A percentile compares a stretch with the other conserved stretches of the same genome.
Conservation (phyloP, 2,329 filamentous ascomycete genomes). For the Coniochaeta sp. region DNA sequence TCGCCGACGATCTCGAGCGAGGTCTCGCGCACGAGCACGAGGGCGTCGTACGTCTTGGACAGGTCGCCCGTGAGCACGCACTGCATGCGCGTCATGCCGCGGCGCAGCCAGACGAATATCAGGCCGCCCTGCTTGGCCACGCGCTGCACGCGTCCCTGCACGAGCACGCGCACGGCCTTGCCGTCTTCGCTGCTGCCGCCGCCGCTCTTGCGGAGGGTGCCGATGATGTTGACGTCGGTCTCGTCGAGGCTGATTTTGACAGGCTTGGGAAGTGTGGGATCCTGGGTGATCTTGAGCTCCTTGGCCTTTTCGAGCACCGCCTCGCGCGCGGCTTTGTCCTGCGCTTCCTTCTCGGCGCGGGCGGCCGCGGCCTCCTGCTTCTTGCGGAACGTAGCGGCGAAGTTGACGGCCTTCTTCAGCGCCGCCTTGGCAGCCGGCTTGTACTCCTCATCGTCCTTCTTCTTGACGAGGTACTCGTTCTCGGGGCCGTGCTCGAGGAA, state of each 20-base stretch:
- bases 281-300: conserved; percentile 64
- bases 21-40: conserved; percentile 82
- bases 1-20: conserved; percentile 78
- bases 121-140: conserved; percentile 76
- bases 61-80: conserved; percentile 73
- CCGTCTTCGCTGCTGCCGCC: conserved; percentile 35
- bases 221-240: conserved; percentile 36
- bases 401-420: conserved; percentile 74
- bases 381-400: conserved; percentile 71
- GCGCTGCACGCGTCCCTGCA: conserved; percentile 77
- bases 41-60: conserved; percentile 84
- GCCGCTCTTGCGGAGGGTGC: conserved; percentile 9
- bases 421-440: conserved; percentile 64
- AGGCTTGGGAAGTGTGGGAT: conserved; percentile 67
- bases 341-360: conserved; percentile 56
- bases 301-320: conserved; percentile 72
- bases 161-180: conserved; percentile 68
- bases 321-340: conserved; percentile 51
- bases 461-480: neutral
- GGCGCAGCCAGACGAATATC: conserved; percentile 78
- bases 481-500: neutral
- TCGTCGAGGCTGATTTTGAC: conserved; percentile 67
- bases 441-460: neutral
- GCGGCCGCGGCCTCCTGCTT: conserved; percentile 72
- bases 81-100: conserved; percentile 81